Percentiles rank a stretch among this genome's conserved stretches.
These are phyloP conservation scores for Schizothecium vesticola DNA, from an alignment of 495 filamentous ascomycete genomes.

Conservation along the genomic window DNA sequence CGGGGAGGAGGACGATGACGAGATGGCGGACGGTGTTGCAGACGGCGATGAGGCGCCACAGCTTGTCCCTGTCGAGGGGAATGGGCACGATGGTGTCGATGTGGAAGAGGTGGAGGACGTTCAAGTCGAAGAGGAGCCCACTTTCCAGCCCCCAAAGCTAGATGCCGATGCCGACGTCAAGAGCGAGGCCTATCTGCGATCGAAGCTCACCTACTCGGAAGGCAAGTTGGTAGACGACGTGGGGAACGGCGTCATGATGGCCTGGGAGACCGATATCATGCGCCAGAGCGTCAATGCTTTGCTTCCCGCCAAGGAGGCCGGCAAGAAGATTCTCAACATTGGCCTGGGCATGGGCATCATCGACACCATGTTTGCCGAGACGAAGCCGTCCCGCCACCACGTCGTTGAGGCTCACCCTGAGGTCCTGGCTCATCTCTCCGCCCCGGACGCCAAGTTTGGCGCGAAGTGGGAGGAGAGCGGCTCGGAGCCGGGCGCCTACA, in stretches of 20 bases:
- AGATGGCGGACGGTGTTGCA: conserved; percentile 29
- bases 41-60: conserved; percentile 40
- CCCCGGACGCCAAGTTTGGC: conserved; percentile 40
- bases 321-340: conserved; percentile 76
- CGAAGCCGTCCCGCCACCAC: conserved; percentile 65
- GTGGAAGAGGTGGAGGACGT: conserved; percentile 15
- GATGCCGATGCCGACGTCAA: conserved; percentile 42
- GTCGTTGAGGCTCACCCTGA: conserved; percentile 89
- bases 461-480: conserved; percentile 39
- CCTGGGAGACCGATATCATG: conserved; percentile 94
- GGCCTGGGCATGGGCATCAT: conserved; percentile 97
- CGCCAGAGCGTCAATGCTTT: conserved; percentile 56
- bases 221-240: conserved; percentile 70
- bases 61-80: conserved; percentile 21
- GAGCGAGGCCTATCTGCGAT: conserved; percentile 71
- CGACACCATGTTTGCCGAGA: conserved; percentile 71
- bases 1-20: conserved; percentile 55
- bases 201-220: conserved; percentile 67
- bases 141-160: conserved; percentile 32
- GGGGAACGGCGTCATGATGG: conserved; percentile 92
- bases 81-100: conserved; percentile 8
- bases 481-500: conserved; percentile 37
- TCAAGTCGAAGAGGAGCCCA: conserved; percentile 13
- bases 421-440: conserved; percentile 63
- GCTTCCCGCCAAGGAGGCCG: conserved; percentile 37